A percentile compares a stretch with the other conserved stretches of the same genome.
Evolutionary conservation across 805 yeast species (phyloP).

Genomic region (Blastobotrys peoriensis): DNA sequence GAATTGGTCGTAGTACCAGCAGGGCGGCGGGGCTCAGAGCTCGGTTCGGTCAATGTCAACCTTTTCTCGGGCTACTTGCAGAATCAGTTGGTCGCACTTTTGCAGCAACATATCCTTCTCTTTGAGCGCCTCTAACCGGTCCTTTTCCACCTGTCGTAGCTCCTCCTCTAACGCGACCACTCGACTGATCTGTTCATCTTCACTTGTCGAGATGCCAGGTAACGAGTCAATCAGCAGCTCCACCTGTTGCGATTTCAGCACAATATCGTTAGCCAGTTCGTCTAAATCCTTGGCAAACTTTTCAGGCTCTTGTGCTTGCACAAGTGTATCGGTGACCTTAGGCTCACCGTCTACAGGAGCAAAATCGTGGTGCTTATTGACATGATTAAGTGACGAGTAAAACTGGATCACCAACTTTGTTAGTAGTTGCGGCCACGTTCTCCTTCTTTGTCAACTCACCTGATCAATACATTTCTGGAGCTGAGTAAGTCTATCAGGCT

Average conservation of each 20-base stretch:
- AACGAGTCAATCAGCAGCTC: constrained; percentile 77
- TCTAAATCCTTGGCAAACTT: constrained; percentile 41
- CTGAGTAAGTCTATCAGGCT: constrained; percentile 85
- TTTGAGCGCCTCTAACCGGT: constrained; percentile 49
- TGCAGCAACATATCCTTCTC: constrained; percentile 58
- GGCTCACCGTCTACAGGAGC: constrained; percentile 46
- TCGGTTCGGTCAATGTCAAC: constrained; percentile 23
- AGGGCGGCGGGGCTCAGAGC: not conserved
- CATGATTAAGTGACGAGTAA: constrained; percentile 34
- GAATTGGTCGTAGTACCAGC: not conserved
- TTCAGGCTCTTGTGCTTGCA: constrained; percentile 13
- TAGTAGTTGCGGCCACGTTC: not conserved
- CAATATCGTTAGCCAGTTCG: constrained; percentile 75
- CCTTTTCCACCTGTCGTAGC: constrained; percentile 52
- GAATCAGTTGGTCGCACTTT: constrained; percentile 61
- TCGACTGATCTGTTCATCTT: constrained; percentile 59
- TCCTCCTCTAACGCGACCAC: constrained; percentile 60
- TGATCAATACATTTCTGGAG: constrained; percentile 83
- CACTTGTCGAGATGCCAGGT: constrained; percentile 89
- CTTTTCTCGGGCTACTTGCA: constrained; percentile 49
- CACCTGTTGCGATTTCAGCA: constrained; percentile 80
- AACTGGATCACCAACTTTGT: constrained; percentile 29
- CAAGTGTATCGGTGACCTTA: constrained; percentile 55
- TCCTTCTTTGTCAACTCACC: constrained; percentile 23
- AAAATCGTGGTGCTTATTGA: constrained; percentile 69